phyloP scores from a whole-genome alignment of 176 grass and related monocot species.

The Oryza nivara region DNA sequence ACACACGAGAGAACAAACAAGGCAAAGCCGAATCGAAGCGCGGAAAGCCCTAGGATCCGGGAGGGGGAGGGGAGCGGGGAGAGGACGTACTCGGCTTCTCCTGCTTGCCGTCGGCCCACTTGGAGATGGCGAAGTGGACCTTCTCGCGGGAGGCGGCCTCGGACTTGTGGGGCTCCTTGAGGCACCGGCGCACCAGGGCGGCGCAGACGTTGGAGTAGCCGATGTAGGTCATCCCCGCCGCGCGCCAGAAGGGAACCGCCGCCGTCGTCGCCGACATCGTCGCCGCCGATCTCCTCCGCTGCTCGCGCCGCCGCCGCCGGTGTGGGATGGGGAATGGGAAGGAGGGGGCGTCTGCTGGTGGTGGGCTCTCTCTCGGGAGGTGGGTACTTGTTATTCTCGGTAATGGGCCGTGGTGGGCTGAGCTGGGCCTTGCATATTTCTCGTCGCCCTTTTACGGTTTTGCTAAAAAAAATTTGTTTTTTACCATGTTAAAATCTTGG shows the following conservation, averaged over 20 bases:
- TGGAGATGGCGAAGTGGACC: constrained; percentile 95
- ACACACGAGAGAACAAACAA: neutral
- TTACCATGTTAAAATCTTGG: too few species aligned
- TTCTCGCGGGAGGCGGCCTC: constrained; percentile 76
- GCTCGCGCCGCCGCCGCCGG: constrained; percentile 17
- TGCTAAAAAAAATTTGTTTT: too few species aligned
- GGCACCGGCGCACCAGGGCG: constrained; percentile 79
- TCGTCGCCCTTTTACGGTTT: too few species aligned
- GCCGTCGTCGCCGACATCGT: constrained; percentile 61
- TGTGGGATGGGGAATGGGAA: neutral
- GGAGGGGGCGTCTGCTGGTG: neutral
- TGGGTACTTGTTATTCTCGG: neutral
- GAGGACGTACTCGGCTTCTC: constrained; percentile 67
- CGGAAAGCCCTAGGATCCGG: neutral
- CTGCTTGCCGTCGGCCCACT: constrained; percentile 74
- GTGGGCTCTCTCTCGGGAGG: neutral
- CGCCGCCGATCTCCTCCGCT: neutral
- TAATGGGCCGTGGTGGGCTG: neutral
- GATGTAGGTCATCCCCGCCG: constrained; percentile 94
- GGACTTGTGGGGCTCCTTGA: constrained; percentile 89
- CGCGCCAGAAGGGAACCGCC: constrained; percentile 90
- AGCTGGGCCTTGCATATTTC: too few species aligned
- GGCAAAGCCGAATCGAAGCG: neutral
- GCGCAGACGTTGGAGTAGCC: constrained; percentile 99
- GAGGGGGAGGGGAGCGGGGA: neutral